A percentile compares a stretch with the other conserved stretches of the same genome.
Evolutionary conservation across 2,329 filamentous ascomycete species (phyloP).

Genomic region (Simplicillium aogashimaense): DNA sequence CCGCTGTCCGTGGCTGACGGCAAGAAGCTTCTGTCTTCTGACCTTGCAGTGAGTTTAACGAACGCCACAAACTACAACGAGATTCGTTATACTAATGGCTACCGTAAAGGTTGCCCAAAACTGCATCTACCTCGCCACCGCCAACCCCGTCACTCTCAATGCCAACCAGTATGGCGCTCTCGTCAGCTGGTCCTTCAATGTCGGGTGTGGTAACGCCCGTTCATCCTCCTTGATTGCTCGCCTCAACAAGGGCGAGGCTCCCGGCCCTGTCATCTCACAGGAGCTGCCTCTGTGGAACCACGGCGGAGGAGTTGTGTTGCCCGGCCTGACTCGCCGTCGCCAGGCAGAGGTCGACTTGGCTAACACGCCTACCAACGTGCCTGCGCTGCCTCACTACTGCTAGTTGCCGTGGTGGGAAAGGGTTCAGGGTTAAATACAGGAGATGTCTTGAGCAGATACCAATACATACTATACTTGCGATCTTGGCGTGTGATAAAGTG

Average conservation of each 20-base stretch:
- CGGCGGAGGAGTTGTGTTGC: slow-evolving; percentile 21
- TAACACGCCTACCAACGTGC: slow-evolving; percentile 10
- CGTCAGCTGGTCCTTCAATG: slow-evolving; percentile 34
- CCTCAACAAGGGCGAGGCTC: slow-evolving; percentile 27
- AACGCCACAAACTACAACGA: too few relatives aligned
- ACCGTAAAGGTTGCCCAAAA: background rate
- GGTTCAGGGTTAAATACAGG: too few relatives aligned
- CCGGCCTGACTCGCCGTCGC: slow-evolving; percentile 25
- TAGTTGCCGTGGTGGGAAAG: too few relatives aligned
- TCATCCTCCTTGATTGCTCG: slow-evolving; percentile 25
- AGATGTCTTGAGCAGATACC: too few relatives aligned
- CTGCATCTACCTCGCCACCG: slow-evolving; percentile 1
- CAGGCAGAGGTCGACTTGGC: slow-evolving; percentile 27
- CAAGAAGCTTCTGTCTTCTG: slow-evolving; percentile 26
- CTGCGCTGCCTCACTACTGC: slow-evolving; percentile 5
- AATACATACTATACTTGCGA: too few relatives aligned
- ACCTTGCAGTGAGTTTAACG: slow-evolving; percentile 17
- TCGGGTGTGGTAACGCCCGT: slow-evolving; percentile 25
- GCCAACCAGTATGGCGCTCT: slow-evolving; percentile 37
- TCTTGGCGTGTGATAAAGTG: too few relatives aligned
- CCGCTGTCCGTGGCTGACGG: slow-evolving; percentile 32
- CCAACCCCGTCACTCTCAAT: slow-evolving; percentile 25
- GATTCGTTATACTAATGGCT: background rate
- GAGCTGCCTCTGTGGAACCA: slow-evolving; percentile 34
- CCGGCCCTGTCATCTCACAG: slow-evolving; percentile 24